phyloP scores from a whole-genome alignment of 2,329 filamentous ascomycete genomes.

The Trichoderma breve region DNA sequence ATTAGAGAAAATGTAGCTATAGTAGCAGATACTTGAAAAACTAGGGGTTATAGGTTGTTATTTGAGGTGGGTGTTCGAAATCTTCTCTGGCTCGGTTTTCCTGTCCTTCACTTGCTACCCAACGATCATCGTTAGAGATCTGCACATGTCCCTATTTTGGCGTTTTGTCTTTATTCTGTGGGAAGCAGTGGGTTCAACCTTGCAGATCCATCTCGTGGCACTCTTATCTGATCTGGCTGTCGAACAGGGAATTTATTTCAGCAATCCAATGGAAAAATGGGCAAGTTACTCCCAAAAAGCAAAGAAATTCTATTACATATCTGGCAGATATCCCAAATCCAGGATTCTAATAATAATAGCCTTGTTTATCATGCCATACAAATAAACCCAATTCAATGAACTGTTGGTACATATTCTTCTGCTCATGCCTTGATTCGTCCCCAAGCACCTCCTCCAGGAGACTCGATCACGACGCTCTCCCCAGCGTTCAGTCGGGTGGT shows the following conservation, averaged over 20 bases:
- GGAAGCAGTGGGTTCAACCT: no score
- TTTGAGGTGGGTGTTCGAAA: no score
- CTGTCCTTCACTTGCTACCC: background rate
- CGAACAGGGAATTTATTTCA: background rate
- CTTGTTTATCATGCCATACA: background rate
- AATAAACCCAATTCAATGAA: background rate
- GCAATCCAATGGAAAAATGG: background rate
- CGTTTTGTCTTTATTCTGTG: background rate
- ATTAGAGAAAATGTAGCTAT: no score
- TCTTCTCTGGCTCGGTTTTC: no score
- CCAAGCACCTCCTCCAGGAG: slow-evolving; percentile 63
- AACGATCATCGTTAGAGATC: background rate
- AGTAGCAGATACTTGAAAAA: no score
- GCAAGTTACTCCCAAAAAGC: background rate
- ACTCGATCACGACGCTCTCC: slow-evolving; percentile 59
- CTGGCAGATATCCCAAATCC: background rate
- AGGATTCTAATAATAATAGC: background rate
- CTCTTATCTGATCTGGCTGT: background rate
- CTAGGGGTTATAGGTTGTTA: no score
- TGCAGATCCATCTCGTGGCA: background rate
- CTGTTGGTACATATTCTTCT: background rate
- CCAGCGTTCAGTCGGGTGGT: slow-evolving; percentile 56
- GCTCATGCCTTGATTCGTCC: slow-evolving; percentile 32
- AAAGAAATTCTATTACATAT: background rate
- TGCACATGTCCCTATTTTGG: background rate